phyloP scores from a whole-genome alignment of 2,329 filamentous ascomycete species.

The Fusarium sp. region DNA sequence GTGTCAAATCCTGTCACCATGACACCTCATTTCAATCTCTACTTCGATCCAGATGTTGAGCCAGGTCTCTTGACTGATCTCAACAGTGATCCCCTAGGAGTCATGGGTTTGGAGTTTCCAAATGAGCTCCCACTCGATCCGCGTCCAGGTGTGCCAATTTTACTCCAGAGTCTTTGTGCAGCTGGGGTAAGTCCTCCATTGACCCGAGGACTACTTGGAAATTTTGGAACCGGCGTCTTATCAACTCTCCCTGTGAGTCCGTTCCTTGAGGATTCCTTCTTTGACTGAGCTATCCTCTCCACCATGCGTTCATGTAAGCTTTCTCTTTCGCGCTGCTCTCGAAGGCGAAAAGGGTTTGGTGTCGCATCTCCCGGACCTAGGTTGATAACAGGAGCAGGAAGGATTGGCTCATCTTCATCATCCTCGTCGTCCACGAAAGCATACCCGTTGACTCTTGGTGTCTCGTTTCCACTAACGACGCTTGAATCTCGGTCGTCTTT shows the following conservation, averaged over 20 bases:
- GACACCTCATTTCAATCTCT: neutral
- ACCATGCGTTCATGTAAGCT: conserved; percentile 88
- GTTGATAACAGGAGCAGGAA: conserved; percentile 60
- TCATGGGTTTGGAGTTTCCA: conserved; percentile 54
- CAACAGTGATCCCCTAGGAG: conserved; percentile 55
- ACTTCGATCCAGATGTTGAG: conserved; percentile 36
- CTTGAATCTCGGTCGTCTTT: conserved; percentile 71
- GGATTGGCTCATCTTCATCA: conserved; percentile 53
- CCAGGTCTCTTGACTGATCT: conserved; percentile 50
- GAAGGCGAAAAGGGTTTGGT: conserved; percentile 85
- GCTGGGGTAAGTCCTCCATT: conserved; percentile 76
- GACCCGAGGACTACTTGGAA: conserved; percentile 73
- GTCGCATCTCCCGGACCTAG: conserved; percentile 71
- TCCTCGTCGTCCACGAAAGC: conserved; percentile 90
- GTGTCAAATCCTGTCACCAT: neutral
- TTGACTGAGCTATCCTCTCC: conserved; percentile 80
- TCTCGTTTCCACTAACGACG: conserved; percentile 71
- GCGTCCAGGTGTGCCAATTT: conserved; percentile 63
- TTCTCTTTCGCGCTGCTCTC: conserved; percentile 81
- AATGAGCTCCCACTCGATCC: conserved; percentile 52
- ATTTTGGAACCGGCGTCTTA: conserved; percentile 74
- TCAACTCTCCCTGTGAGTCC: conserved; percentile 71
- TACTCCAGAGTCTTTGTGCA: conserved; percentile 75
- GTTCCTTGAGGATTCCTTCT: conserved; percentile 70
- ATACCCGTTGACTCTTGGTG: conserved; percentile 92